Evolutionary conservation across 2,329 filamentous ascomycete species (phyloP).

Genomic region (Talaromyces sp.): DNA sequence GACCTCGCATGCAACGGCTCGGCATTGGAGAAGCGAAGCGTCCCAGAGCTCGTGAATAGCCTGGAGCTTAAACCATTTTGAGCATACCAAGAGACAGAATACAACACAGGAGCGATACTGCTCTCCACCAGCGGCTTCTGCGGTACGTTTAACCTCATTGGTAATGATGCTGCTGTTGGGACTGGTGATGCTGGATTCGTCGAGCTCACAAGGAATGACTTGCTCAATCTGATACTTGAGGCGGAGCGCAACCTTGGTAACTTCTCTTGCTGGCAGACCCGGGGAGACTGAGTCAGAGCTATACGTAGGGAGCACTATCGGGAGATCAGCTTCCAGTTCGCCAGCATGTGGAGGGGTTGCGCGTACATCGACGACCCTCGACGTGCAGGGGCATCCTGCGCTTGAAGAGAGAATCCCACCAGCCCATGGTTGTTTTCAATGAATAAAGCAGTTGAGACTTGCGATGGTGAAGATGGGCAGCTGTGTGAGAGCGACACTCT

Average conservation of each 20-base stretch:
- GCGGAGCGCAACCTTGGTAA: conserved; percentile 84
- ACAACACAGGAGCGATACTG: conserved; percentile 76
- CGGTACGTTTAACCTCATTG: conserved; percentile 68
- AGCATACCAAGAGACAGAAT: conserved; percentile 70
- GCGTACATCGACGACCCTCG: conserved; percentile 38
- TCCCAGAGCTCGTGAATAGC: conserved; percentile 83
- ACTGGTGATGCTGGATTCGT: conserved; percentile 65
- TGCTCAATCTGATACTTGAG: conserved; percentile 87
- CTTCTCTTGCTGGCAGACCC: conserved; percentile 68
- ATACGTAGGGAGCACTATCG: conserved; percentile 39
- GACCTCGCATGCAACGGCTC: conserved; percentile 80
- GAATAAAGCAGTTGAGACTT: background rate
- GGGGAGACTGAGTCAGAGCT: conserved; percentile 44
- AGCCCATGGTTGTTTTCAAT: conserved; percentile 25
- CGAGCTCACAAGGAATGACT: conserved; percentile 83
- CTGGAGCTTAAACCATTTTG: conserved; percentile 75
- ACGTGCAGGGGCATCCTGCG: conserved; percentile 22
- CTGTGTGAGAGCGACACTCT: background rate
- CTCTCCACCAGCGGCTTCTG: conserved; percentile 71
- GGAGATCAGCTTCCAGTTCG: conserved; percentile 11
- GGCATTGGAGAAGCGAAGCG: conserved; percentile 71
- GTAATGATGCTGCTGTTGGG: conserved; percentile 86
- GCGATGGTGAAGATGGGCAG: background rate
- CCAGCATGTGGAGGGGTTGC: conserved; percentile 12
- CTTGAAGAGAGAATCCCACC: conserved; percentile 33